Conservation (phyloP, 2,329 filamentous ascomycete genomes). For the Ophiostoma himal-ulmi region DNA sequence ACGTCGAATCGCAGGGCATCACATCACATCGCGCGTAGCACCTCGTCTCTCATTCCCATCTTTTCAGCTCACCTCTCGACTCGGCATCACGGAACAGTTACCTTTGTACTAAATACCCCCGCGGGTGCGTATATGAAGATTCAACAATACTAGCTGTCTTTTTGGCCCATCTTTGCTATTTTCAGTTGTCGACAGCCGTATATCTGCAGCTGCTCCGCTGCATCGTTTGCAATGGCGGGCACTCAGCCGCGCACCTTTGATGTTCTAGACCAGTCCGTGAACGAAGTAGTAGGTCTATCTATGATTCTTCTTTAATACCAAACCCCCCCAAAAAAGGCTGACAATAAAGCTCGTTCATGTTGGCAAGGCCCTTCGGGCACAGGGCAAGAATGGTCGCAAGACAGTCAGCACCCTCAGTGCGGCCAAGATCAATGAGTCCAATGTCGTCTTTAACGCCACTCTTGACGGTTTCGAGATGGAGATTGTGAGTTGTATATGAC, state of each 20-base stretch:
- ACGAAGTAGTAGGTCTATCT: constrained; percentile 46
- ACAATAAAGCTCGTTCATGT: constrained; percentile 50
- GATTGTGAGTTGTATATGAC: constrained; percentile 41
- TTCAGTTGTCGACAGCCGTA: too few species aligned
- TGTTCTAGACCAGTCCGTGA: constrained; percentile 48
- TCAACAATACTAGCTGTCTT: not conserved
- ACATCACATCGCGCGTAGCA: not conserved
- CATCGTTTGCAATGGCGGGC: constrained; percentile 17
- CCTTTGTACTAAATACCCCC: not conserved
- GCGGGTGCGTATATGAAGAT: not conserved
- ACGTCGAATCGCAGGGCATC: not conserved
- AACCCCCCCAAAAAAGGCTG: not conserved
- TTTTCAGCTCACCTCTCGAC: not conserved
- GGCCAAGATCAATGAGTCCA: constrained; percentile 43
- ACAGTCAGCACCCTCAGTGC: constrained; percentile 34
- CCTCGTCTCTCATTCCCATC: not conserved
- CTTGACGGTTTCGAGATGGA: constrained; percentile 53
- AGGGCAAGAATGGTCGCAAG: constrained; percentile 42
- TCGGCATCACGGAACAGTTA: not conserved
- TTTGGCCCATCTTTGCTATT: not conserved
- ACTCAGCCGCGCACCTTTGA: constrained; percentile 34
- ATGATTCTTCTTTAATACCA: too few species aligned
- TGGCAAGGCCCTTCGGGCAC: constrained; percentile 50
- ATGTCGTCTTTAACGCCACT: constrained; percentile 46
- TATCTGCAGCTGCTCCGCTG: not conserved